These are phyloP conservation scores for Penicillium canariense DNA, from an alignment of 495 filamentous ascomycete genomes.

Conservation along the genomic window DNA sequence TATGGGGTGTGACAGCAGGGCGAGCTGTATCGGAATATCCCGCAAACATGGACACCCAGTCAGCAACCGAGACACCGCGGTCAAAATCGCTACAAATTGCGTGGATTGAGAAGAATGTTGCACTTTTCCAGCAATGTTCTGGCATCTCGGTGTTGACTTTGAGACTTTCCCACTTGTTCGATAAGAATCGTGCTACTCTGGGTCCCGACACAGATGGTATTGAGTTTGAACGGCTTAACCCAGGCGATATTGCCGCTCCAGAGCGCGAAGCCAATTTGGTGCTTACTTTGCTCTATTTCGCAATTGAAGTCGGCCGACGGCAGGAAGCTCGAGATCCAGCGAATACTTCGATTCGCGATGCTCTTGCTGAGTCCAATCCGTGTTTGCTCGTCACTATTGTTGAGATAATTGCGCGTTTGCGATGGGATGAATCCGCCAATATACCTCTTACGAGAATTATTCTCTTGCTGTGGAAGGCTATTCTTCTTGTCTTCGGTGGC, in stretches of 20 bases:
- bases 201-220: slow-evolving; percentile 31
- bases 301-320: slow-evolving; percentile 63
- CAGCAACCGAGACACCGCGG: slow-evolving; percentile 39
- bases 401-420: slow-evolving; percentile 68
- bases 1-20: slow-evolving; percentile 74
- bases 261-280: slow-evolving; percentile 50
- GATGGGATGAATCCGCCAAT: slow-evolving; percentile 80
- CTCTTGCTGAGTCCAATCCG: slow-evolving; percentile 55
- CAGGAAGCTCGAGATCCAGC: slow-evolving; percentile 31
- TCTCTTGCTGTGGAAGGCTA: slow-evolving; percentile 85
- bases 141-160: slow-evolving; percentile 60
- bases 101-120: slow-evolving; percentile 65
- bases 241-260: slow-evolving; percentile 34
- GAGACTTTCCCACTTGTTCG: slow-evolving; percentile 58
- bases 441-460: slow-evolving; percentile 68
- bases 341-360: slow-evolving; percentile 35
- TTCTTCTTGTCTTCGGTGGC: slow-evolving; percentile 82
- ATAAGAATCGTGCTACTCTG: slow-evolving; percentile 38
- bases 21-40: slow-evolving; percentile 30
- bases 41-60: slow-evolving; percentile 19
- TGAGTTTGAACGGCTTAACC: slow-evolving; percentile 31
- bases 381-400: slow-evolving; percentile 70
- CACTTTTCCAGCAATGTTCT: slow-evolving; percentile 56
- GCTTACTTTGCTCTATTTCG: slow-evolving; percentile 67
- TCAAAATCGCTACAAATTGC: slow-evolving; percentile 60